phyloP scores from a whole-genome alignment of 2,329 filamentous ascomycete genomes.

The Blastomyces silverae region DNA sequence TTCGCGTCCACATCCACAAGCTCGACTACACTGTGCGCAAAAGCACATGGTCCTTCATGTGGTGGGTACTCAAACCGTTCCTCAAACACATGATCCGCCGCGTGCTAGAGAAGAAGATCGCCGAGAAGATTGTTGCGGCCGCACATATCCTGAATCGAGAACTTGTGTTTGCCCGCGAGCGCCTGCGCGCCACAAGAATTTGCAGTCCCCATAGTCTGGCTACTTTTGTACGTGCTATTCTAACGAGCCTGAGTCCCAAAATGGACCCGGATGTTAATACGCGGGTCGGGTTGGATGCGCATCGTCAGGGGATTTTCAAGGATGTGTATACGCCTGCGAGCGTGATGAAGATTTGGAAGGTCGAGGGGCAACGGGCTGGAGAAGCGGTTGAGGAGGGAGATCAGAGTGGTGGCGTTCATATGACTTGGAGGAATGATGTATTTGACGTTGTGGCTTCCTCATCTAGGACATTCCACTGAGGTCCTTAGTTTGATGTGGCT shows the following conservation, averaged over 20 bases:
- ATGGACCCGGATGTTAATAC: constrained; percentile 71
- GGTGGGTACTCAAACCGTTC: constrained; percentile 78
- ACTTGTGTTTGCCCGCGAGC: constrained; percentile 76
- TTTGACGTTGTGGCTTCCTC: constrained; percentile 47
- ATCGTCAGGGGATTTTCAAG: constrained; percentile 62
- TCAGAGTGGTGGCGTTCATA: constrained; percentile 49
- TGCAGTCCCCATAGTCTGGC: constrained; percentile 69
- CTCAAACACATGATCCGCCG: constrained; percentile 73
- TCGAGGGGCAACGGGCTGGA: constrained; percentile 61
- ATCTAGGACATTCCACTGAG: background rate
- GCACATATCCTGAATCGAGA: constrained; percentile 75
- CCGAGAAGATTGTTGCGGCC: constrained; percentile 60
- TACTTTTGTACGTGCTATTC: constrained; percentile 75
- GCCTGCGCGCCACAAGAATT: constrained; percentile 77
- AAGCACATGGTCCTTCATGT: constrained; percentile 63
- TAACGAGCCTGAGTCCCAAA: constrained; percentile 64
- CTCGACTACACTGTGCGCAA: constrained; percentile 70
- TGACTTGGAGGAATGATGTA: constrained; percentile 68
- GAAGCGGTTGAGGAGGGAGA: constrained; percentile 64
- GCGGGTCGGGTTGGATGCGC: constrained; percentile 61
- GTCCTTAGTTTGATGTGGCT: background rate
- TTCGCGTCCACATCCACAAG: constrained; percentile 78
- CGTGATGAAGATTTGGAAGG: constrained; percentile 80
- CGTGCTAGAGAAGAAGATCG: constrained; percentile 71
- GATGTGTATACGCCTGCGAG: constrained; percentile 85